These are phyloP conservation scores for Ogataea parapolymorpha DNA, from an alignment of 805 yeast genomes.

Conservation along the genomic window DNA sequence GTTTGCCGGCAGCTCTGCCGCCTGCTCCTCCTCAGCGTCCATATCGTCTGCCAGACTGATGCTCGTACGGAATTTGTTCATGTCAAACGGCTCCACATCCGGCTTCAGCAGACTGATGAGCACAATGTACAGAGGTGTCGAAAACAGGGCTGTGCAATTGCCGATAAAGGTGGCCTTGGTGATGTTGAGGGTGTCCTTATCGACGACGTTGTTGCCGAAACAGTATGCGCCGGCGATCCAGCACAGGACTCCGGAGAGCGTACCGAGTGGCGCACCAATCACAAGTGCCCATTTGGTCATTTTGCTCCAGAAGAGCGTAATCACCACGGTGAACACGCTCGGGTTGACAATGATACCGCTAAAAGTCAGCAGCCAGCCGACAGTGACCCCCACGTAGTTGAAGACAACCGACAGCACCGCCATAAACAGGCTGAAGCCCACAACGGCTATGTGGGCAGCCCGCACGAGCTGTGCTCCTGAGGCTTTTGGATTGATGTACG, in stretches of 20 bases:
- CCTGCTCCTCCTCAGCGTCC: constrained; percentile 8
- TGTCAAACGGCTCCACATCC: constrained; percentile 31
- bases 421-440: constrained; percentile 36
- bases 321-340: constrained; percentile 37
- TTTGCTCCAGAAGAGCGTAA: constrained; percentile 33
- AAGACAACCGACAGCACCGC: constrained; percentile 40
- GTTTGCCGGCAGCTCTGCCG: constrained; percentile 1
- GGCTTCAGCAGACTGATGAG: constrained; percentile 32
- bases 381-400: constrained; percentile 33
- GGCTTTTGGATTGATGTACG: constrained; percentile 42
- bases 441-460: constrained; percentile 42
- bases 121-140: constrained; percentile 34
- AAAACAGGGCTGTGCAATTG: constrained; percentile 32
- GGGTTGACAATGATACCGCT: constrained; percentile 19
- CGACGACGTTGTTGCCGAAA: constrained; percentile 8
- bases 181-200: constrained; percentile 15
- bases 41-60: constrained; percentile 10
- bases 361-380: constrained; percentile 30
- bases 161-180: constrained; percentile 20
- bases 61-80: constrained; percentile 27
- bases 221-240: constrained; percentile 33
- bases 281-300: constrained; percentile 32
- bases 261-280: constrained; percentile 34
- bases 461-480: constrained; percentile 39
- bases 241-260: constrained; percentile 29